These are phyloP conservation scores for Corylus heterophylla DNA, from an alignment of 306 rosid species.

Conservation along the genomic window DNA sequence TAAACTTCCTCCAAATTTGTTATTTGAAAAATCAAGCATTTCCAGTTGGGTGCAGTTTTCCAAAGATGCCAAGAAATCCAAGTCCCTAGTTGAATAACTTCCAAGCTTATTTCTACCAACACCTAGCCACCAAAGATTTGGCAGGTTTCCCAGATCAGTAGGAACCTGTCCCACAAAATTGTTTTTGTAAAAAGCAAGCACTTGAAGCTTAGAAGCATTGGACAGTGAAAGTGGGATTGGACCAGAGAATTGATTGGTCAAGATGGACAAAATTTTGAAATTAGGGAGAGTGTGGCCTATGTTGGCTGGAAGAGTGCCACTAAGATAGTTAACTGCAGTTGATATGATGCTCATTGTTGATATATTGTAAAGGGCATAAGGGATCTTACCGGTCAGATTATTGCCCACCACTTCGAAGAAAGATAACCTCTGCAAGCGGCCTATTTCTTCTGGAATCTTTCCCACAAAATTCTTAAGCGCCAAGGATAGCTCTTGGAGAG, in stretches of 20 bases:
- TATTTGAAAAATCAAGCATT: not conserved
- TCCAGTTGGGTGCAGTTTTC: constrained; percentile 26
- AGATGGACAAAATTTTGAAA: constrained; percentile 3
- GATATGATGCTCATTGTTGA: constrained; percentile 25
- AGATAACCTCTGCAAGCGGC: constrained; percentile 1
- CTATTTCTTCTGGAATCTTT: constrained; percentile 33
- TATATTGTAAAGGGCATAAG: constrained; percentile 37
- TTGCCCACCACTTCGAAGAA: not conserved
- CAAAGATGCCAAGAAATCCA: constrained; percentile 32
- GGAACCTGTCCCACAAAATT: constrained; percentile 34
- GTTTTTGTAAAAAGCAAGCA: not conserved
- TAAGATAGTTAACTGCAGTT: not conserved
- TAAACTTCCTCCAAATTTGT: constrained; percentile 46
- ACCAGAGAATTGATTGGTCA: constrained; percentile 30
- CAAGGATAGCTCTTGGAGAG: not conserved
- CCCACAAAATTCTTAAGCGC: constrained; percentile 23
- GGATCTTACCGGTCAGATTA: constrained; percentile 30
- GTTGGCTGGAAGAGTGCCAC: constrained; percentile 36
- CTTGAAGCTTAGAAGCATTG: constrained; percentile 32
- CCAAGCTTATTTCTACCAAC: constrained; percentile 19
- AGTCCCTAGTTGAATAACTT: constrained; percentile 16
- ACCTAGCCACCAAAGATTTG: not conserved
- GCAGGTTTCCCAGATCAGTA: constrained; percentile 15
- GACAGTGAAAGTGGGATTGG: constrained; percentile 34
- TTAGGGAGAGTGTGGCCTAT: constrained; percentile 40